phyloP scores from a whole-genome alignment of 441 rosid genomes.

The Raphanus hybrid region DNA sequence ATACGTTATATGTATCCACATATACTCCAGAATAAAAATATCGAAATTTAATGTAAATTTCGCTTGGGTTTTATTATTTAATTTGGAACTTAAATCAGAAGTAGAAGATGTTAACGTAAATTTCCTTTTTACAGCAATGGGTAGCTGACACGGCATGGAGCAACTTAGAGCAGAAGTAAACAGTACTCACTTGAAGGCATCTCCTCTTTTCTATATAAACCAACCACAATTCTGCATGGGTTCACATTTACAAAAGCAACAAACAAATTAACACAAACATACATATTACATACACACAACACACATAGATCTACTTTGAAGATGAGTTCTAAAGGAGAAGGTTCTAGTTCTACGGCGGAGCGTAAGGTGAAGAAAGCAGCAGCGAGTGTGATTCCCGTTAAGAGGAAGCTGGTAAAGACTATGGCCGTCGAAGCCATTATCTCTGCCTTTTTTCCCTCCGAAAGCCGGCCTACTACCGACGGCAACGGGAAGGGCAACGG shows the following conservation, averaged over 20 bases:
- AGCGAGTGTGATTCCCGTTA: conserved; percentile 48
- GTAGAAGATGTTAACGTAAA: conserved; percentile 9
- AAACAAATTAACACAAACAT: neutral
- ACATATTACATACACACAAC: neutral
- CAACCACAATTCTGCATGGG: neutral
- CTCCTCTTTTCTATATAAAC: conserved; percentile 23
- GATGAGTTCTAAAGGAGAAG: conserved; percentile 37
- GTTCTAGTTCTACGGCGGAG: neutral
- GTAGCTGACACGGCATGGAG: conserved; percentile 24
- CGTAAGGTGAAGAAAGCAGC: conserved; percentile 26
- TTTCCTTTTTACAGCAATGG: conserved; percentile 1
- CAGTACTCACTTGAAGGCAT: neutral
- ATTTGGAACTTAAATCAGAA: conserved; percentile 15
- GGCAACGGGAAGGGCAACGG: too few species aligned
- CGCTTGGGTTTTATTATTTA: neutral
- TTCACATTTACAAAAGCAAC: conserved; percentile 9
- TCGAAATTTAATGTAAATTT: conserved; percentile 24
- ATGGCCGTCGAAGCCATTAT: conserved; percentile 42
- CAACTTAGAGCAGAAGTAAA: conserved; percentile 17
- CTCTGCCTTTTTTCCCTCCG: conserved; percentile 20
- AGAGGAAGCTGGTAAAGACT: conserved; percentile 50
- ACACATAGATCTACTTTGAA: conserved; percentile 1
- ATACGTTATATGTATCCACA: neutral
- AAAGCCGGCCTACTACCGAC: too few species aligned
- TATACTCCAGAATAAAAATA: neutral